Base-by-base conservation (phyloP, 208 protist species). In the Endotrypanum monterogeii region DNA sequence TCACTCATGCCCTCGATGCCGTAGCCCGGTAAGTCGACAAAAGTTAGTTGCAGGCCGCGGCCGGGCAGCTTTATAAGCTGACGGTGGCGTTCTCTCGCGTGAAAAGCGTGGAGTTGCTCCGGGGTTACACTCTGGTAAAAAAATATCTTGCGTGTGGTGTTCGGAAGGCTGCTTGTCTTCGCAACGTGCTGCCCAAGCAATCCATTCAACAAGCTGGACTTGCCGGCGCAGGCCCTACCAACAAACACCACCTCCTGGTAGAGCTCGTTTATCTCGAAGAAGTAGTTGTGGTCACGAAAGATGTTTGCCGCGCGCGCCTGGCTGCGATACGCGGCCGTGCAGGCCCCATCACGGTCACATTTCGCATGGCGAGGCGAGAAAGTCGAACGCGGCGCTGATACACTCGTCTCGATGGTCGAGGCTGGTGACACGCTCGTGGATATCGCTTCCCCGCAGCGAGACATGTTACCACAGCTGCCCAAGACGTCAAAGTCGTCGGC, bases 1-100 rank as follows among this genome's bases (percentile, higher is more conserved):
- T 95, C 90, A 60, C 86, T 94, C 94, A 98, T 98, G 1, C 94
- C 94, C 58, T 94, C 89, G 62, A 98, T 91, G 57, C 94, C 94
- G 72, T 90, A 98, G n/a, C 94, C 94, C 1, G 94, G 94, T 60
- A 98, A 74, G 69, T 98, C 94, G 28, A 98, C 94, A 86, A 98
- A 95, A 6, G 94, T 98, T 11, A 98, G 83, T 72, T 98, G 91
- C 25, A 91, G 81, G 0, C 94, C 94, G 35, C 89, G 87, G 60
- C 89, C 90, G 32, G 94, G 94, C 18, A 98, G 80, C 78, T 93
- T 95, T 44, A 98, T 90, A 11, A 98, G 79, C 46, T 91, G 84
- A 55, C 95, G 91, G 78, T 84, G 89, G 14, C 86, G 89, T 70
- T 92, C 81, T 39, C 74, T 74, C 20, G 79, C 83, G 54, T 92